Evolutionary conservation across 495 filamentous ascomycete genomes (phyloP), one percentile per base, ranked within the genome.

Genomic region (Amphirosellinia nigrospora): DNA sequence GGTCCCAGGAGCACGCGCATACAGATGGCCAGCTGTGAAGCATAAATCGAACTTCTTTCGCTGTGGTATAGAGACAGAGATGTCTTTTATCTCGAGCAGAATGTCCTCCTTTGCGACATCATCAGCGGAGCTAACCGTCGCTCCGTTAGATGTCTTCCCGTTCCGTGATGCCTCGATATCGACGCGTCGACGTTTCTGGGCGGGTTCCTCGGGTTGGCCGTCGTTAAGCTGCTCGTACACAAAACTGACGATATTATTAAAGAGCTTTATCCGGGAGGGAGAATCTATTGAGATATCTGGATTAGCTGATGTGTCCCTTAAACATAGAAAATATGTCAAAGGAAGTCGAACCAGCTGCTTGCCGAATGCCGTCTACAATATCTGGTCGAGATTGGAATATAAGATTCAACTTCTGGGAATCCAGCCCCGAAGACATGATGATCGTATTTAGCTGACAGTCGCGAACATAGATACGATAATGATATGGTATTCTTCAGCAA

Each of bases 11-110:
- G 89, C 89, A 26, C 88, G 84, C 10, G 91, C 93, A 65, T 91
- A 90, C 50, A 98, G 77, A 63, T 89, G 90, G 72, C 82, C 80
- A 73, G 84, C 72, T 76, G 88, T 82, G 80, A 98, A 83, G 80
- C 93, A 91, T 36, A 98, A 82, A 50, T 87, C 91, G 74, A 95
- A 89, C 83, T 98, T 99, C 83, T 98, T 99, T 70, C 96, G 86
- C 81, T 93, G 91, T 19, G 96, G 96, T n/a, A 92, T 86, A 4
- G 89, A 85, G 43, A 94, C 86, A 0, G 91, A 93, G 15, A 94
- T 85, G 69, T 94, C 91, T 70, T 89, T 86, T 53, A 93, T 84
- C 68, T 90, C 89, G 19, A 89, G 79, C 8, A 88, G 74, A 4
- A 89, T 77, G 1, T 81, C 78, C 43, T 89, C 86, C 23, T 75